A percentile compares a stretch with the other conserved stretches of the same genome.
Conservation (phyloP, 2,329 filamentous ascomycete species). For the Pochonia chlamydosporia region DNA sequence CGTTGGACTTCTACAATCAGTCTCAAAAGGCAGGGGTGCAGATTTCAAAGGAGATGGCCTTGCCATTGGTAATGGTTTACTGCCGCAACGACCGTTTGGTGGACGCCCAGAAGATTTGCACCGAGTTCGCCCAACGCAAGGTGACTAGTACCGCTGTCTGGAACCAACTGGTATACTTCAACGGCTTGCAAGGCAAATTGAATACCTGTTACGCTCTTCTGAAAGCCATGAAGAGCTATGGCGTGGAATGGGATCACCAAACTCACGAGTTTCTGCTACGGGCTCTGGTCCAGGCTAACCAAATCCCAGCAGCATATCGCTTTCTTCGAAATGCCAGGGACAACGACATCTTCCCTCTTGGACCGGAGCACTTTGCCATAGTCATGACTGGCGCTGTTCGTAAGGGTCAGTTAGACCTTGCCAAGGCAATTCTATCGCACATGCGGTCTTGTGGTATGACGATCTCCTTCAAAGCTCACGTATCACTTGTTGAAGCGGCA, state of each 20-base stretch:
- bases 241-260: constrained; percentile 40
- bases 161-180: constrained; percentile 69
- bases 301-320: constrained; percentile 43
- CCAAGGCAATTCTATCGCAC: constrained; percentile 34
- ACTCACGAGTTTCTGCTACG: constrained; percentile 46
- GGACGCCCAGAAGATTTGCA: constrained; percentile 31
- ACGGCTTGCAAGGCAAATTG: constrained; percentile 56
- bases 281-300: constrained; percentile 42
- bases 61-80: constrained; percentile 62
- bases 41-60: constrained; percentile 52
- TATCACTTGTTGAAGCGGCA: constrained; percentile 37
- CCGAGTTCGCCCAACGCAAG: constrained; percentile 46
- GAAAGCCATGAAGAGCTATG: constrained; percentile 39
- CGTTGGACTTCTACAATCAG: constrained; percentile 58
- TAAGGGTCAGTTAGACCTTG: constrained; percentile 35
- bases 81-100: constrained; percentile 35
- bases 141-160: constrained; percentile 59
- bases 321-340: constrained; percentile 39
- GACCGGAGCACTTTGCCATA: constrained; percentile 43
- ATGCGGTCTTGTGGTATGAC: constrained; percentile 37
- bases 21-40: constrained; percentile 49
- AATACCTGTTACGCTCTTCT: constrained; percentile 43
- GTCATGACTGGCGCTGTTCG: constrained; percentile 48
- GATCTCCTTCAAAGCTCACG: constrained; percentile 36
- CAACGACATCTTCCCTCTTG: constrained; percentile 39